Evolutionary conservation across 2,329 filamentous ascomycete species (phyloP).

Genomic region (Alternaria sp.): DNA sequence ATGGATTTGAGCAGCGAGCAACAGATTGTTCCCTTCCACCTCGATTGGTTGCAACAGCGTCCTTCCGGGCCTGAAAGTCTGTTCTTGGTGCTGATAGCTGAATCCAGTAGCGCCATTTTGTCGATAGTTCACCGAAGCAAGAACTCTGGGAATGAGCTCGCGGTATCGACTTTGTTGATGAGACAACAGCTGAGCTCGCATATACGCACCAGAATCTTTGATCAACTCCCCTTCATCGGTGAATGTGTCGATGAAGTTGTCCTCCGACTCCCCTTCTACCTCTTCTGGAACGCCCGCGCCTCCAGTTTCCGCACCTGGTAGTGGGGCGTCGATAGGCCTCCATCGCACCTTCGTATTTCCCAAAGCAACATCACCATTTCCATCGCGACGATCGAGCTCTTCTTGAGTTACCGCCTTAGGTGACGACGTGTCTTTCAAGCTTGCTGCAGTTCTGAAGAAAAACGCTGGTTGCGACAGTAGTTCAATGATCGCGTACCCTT

Average conservation of each 20-base stretch:
- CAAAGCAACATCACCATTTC: neutral
- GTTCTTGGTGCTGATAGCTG: slow-evolving; percentile 1
- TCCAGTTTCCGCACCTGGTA: too few relatives aligned
- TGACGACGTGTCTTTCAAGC: neutral
- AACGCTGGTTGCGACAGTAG: slow-evolving; percentile 25
- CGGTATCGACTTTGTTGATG: neutral
- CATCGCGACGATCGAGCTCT: slow-evolving; percentile 1
- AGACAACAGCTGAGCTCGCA: neutral
- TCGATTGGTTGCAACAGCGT: slow-evolving; percentile 3
- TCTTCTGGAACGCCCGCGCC: neutral
- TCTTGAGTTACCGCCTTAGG: neutral
- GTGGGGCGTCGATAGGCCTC: neutral
- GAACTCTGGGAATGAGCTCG: slow-evolving; percentile 9
- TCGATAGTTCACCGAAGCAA: slow-evolving; percentile 12
- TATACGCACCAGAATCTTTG: neutral
- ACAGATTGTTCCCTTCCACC: neutral
- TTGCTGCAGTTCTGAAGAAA: slow-evolving; percentile 23
- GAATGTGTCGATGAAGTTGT: slow-evolving; percentile 3
- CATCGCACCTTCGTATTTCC: neutral
- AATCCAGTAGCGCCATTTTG: slow-evolving; percentile 7
- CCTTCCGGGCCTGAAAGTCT: slow-evolving; percentile 5
- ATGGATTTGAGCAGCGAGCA: slow-evolving; percentile 1
- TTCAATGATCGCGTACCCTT: slow-evolving; percentile 28
- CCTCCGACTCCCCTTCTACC: neutral
- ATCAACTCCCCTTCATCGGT: neutral